Base-by-base conservation (phyloP, 1,284 basidiomycete species). In the Agaricales sp. region DNA sequence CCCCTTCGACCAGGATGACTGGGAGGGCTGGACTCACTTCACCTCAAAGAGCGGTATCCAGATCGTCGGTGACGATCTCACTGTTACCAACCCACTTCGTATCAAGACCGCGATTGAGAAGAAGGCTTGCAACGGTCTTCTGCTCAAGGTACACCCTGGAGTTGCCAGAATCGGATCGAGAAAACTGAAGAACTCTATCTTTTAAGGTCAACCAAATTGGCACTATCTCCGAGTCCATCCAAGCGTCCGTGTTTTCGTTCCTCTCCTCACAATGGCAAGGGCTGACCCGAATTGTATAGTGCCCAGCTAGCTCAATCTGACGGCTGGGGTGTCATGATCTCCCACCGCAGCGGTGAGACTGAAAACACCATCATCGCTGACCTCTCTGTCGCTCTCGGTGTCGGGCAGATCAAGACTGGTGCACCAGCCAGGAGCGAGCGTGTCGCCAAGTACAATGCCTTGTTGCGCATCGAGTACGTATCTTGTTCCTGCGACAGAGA, bases 1-100 rank as follows among this genome's bases (percentile, higher is more conserved):
- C 70, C 95, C 95, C 68, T 99, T 99, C 73, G 94, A 99, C 73
- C 94, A 99, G 77, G 96, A 99, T 67, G 95, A 98, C 76, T 98
- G 92, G 89, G 92, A 93, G 67, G 92, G 93, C 43, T 99, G 96
- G 96, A 74, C 82, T 43, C 84, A 94, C 76, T 92, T 97, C 73
- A 95, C 87, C 60, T 69, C 73, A 61, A 68, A 80, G 55, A 76
- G 79, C 60, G 74, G 75, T 21, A 86, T 92, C 64, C 92, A 95
- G 73, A 89, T 97, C 62, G 94, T 98, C 61, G 94, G 94, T 63
- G 95, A 99, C 64, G 95, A 99, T 68, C 72, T 99, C 71, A 97
- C 94, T 11, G 96, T 99, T 61, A 99, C 96, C 64, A 99, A 99
- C 83, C 92, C 93, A 43, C 73, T 88, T 56, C 87, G 96, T 56